phyloP scores from a whole-genome alignment of 164 flowering plant genomes.

The Vitis labrusca region DNA sequence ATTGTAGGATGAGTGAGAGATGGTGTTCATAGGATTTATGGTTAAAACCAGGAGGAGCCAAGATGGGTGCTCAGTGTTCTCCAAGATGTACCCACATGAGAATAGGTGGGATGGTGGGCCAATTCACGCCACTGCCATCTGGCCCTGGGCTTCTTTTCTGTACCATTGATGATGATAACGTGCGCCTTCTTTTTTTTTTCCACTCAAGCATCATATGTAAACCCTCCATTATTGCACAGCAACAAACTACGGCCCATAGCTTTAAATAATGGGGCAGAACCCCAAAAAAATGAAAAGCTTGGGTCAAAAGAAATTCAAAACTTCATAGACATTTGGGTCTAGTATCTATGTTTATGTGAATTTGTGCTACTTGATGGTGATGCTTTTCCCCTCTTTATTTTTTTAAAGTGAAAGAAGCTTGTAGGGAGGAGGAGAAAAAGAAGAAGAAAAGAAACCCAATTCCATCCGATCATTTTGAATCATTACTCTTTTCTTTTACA shows the following conservation, averaged over 20 bases:
- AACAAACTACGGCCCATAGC: neutral
- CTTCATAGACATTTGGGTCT: slow-evolving; percentile 10
- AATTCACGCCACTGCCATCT: slow-evolving; percentile 14
- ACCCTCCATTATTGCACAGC: slow-evolving; percentile 23
- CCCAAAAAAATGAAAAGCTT: neutral
- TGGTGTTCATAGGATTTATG: no score
- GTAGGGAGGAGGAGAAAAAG: no score
- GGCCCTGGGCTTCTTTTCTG: slow-evolving; percentile 5
- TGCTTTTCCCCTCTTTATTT: neutral
- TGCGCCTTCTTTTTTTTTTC: slow-evolving; percentile 2
- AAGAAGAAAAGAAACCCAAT: no score
- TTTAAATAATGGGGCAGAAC: neutral
- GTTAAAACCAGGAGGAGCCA: no score
- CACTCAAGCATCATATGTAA: slow-evolving; percentile 17
- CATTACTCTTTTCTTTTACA: no score
- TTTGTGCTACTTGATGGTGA: slow-evolving; percentile 18
- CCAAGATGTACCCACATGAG: slow-evolving; percentile 12
- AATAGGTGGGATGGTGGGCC: slow-evolving; percentile 12
- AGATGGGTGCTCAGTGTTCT: no score
- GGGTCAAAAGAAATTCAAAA: slow-evolving; percentile 28
- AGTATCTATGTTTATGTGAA: neutral
- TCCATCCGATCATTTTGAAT: no score
- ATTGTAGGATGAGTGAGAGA: no score
- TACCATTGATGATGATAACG: slow-evolving; percentile 21
- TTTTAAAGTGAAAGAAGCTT: no score